Conservation (phyloP, 257 asterid species). For the Petunia axillaris region DNA sequence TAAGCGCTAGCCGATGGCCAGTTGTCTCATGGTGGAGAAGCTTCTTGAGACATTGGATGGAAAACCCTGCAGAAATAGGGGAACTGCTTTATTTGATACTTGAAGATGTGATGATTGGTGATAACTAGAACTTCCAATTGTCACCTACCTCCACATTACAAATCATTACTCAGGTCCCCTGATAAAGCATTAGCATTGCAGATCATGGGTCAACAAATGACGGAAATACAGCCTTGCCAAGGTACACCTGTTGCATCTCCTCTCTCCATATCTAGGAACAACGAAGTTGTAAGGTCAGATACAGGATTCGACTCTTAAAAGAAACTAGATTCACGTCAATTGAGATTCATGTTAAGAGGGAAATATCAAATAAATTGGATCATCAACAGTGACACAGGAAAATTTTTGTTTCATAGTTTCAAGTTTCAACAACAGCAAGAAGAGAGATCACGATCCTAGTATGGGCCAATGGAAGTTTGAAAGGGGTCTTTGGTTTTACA, state of each 20-base stretch:
- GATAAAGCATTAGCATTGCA: constrained; percentile 36
- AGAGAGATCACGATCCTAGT: not conserved
- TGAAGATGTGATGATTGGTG: not conserved
- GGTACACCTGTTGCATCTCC: constrained; percentile 87
- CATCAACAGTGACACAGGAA: not conserved
- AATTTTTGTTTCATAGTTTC: not conserved
- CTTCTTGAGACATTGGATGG: not conserved
- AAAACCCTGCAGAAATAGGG: constrained; percentile 13
- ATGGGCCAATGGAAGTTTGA: not conserved
- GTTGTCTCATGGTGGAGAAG: constrained; percentile 22
- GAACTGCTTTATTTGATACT: not conserved
- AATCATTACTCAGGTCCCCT: not conserved
- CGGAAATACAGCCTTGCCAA: constrained; percentile 72
- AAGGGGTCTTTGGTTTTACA: not conserved
- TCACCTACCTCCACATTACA: constrained; percentile 21
- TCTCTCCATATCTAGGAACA: constrained; percentile 83
- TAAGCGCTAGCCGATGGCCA: not conserved
- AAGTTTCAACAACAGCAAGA: constrained; percentile 6
- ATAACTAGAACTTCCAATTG: not conserved
- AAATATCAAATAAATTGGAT: constrained; percentile 10
- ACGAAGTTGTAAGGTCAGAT: not conserved
- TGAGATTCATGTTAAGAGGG: not conserved
- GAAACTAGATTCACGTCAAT: not conserved
- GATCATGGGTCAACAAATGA: constrained; percentile 56
- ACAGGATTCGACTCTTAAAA: not conserved